These are phyloP conservation scores for Adiantum capillusveneris DNA, from an alignment of 75 land plant genomes.

Conservation along the genomic window DNA sequence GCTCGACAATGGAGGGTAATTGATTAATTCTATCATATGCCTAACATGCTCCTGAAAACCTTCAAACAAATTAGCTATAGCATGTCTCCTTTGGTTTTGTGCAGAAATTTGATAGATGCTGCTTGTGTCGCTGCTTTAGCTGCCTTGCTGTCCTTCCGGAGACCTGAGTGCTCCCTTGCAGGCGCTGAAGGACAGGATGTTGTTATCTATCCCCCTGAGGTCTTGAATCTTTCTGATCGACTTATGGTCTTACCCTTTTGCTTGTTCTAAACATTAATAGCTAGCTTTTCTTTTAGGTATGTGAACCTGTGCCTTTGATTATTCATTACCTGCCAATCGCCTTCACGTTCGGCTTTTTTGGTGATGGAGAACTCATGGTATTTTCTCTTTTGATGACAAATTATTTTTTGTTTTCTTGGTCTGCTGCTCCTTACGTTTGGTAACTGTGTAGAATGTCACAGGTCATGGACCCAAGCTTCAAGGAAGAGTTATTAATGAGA, in stretches of 20 bases:
- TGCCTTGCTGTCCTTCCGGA: conserved; percentile 65
- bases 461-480: conserved; percentile 84
- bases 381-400: no score
- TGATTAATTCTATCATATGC: neutral
- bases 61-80: no score
- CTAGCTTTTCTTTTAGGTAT: conserved; percentile 38
- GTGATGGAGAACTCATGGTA: conserved; percentile 65
- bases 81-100: neutral
- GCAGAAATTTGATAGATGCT: conserved; percentile 88
- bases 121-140: conserved; percentile 90
- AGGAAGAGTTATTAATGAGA: conserved; percentile 81
- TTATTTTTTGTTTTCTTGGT: neutral
- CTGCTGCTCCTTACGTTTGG: neutral
- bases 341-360: conserved; percentile 75
- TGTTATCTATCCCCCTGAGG: conserved; percentile 85
- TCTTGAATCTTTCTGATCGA: conserved; percentile 9
- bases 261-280: no score
- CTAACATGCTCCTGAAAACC: no score
- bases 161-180: conserved; percentile 80
- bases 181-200: conserved; percentile 86
- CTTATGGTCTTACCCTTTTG: neutral
- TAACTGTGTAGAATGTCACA: conserved; percentile 11
- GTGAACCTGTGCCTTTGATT: conserved; percentile 76
- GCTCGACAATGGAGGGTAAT: conserved; percentile 90
- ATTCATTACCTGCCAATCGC: conserved; percentile 92